Conservation (phyloP, 2,329 filamentous ascomycete genomes). For the Endoconidiophora polonica region DNA sequence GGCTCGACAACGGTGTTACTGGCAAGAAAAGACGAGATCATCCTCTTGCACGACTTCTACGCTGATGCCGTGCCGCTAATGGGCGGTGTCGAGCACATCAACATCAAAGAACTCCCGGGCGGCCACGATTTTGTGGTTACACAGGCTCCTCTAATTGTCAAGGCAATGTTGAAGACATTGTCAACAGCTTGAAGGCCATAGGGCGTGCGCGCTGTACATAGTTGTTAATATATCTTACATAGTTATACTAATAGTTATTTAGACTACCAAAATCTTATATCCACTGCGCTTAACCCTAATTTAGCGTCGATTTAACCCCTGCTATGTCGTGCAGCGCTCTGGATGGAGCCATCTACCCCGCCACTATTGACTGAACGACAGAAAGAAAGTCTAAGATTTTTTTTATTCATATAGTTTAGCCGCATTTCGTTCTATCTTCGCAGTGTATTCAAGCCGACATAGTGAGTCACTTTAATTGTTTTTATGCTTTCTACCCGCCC, state of each 20-base stretch:
- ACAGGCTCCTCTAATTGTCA: constrained; percentile 4
- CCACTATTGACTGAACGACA: neutral
- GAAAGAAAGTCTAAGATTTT: neutral
- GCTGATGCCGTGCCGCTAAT: constrained; percentile 33
- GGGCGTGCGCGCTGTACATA: neutral
- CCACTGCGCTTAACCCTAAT: too few relatives aligned
- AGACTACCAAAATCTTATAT: too few relatives aligned
- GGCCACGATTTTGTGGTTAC: constrained; percentile 40
- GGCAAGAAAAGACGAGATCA: constrained; percentile 33
- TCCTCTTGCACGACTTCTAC: constrained; percentile 33
- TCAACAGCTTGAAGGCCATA: neutral
- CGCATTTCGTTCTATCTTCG: neutral
- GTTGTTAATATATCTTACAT: neutral
- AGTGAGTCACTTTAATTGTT: constrained; percentile 2
- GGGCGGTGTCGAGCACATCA: constrained; percentile 30
- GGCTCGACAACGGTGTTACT: constrained; percentile 35
- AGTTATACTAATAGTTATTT: neutral
- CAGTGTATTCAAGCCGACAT: neutral
- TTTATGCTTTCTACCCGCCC: too few relatives aligned
- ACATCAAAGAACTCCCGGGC: constrained; percentile 35
- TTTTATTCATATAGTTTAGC: neutral
- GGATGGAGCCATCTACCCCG: neutral
- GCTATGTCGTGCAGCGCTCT: neutral
- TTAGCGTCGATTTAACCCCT: neutral
- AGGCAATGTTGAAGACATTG: constrained; percentile 8